phyloP scores from a whole-genome alignment of 2,329 filamentous ascomycete genomes.

The Pseudogymnoascus sp. region DNA sequence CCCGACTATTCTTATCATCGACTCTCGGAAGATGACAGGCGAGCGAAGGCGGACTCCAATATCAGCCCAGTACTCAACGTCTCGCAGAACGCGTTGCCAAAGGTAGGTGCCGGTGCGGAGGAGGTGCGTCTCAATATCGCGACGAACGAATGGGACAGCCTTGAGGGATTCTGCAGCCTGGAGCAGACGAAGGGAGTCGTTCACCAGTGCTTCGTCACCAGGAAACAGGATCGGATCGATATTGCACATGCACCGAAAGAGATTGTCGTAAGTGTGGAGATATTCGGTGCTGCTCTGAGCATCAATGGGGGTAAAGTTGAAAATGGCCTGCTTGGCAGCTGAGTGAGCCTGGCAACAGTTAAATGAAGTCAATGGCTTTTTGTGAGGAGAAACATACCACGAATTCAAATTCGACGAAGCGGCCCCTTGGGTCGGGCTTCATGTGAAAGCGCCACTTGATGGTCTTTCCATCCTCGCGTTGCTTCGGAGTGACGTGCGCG shows the following conservation, averaged over 20 bases:
- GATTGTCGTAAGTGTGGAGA: slow-evolving; percentile 22
- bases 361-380: background rate
- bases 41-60: slow-evolving; percentile 21
- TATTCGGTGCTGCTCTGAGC: background rate
- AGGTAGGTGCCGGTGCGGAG: slow-evolving; percentile 20
- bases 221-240: slow-evolving; percentile 14
- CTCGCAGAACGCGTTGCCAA: slow-evolving; percentile 18
- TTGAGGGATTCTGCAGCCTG: slow-evolving; percentile 18
- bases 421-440: slow-evolving; percentile 15
- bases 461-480: slow-evolving; percentile 12
- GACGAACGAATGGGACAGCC: slow-evolving; percentile 16
- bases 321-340: background rate
- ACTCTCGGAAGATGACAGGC: slow-evolving; percentile 23
- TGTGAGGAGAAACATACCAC: slow-evolving; percentile 17
- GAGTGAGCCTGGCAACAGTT: slow-evolving; percentile 7
- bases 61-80: slow-evolving; percentile 21
- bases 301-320: slow-evolving; percentile 15
- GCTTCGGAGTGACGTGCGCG: slow-evolving; percentile 14
- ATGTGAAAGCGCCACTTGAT: slow-evolving; percentile 21
- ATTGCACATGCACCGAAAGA: slow-evolving; percentile 22
- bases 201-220: slow-evolving; percentile 14
- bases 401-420: slow-evolving; percentile 18
- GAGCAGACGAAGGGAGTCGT: slow-evolving; percentile 18
- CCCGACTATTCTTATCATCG: slow-evolving; percentile 23
- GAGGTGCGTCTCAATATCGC: slow-evolving; percentile 20